phyloP scores from a whole-genome alignment of 2,329 filamentous ascomycete species.

The Botrytis medusae region DNA sequence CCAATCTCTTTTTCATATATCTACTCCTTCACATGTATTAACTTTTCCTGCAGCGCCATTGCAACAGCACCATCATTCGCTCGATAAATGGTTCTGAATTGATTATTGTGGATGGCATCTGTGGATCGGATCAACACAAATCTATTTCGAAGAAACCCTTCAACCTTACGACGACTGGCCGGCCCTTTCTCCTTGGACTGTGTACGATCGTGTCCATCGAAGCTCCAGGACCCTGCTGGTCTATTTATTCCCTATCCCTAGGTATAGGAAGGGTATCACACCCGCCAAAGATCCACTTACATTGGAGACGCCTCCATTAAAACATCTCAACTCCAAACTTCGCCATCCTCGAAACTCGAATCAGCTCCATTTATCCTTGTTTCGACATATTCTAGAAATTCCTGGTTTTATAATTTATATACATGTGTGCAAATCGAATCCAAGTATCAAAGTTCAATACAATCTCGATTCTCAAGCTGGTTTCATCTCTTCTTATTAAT shows the following conservation, averaged over 20 bases:
- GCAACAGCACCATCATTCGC: background rate
- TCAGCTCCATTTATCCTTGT: background rate
- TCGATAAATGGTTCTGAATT: background rate
- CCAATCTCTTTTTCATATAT: slow-evolving; percentile 8
- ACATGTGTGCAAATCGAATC: background rate
- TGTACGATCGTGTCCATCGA: background rate
- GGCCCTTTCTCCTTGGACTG: background rate
- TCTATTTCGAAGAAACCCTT: background rate
- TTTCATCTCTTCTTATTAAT: background rate
- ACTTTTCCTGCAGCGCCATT: background rate
- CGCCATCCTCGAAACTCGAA: background rate
- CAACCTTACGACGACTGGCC: background rate
- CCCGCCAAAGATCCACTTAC: background rate
- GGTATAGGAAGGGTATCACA: background rate
- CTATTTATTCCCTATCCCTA: background rate
- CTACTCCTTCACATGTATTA: background rate
- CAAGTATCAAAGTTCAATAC: background rate
- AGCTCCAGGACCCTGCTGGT: background rate
- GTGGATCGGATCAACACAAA: background rate
- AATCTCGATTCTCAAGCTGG: background rate
- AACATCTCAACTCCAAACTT: background rate
- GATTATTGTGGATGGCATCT: background rate
- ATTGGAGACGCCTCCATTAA: background rate
- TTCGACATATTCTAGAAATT: background rate
- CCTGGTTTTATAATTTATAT: background rate